These are phyloP conservation scores for Metarhizium anisopliae DNA, from an alignment of 2,329 filamentous ascomycete species.

Conservation along the genomic window DNA sequence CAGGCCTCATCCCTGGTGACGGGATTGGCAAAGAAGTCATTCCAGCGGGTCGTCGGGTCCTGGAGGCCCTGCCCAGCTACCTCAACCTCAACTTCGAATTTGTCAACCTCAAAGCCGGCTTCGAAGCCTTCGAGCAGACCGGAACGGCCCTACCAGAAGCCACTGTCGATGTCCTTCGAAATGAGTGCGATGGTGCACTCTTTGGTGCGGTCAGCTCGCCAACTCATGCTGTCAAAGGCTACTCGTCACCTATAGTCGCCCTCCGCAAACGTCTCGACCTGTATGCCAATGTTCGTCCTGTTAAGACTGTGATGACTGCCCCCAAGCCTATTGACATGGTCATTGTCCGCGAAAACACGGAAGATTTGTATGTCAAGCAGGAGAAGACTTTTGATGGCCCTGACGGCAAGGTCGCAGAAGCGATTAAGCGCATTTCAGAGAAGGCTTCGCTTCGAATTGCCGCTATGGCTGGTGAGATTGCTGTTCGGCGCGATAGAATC, in stretches of 20 bases:
- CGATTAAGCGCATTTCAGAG: slow-evolving; percentile 93
- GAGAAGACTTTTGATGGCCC: slow-evolving; percentile 73
- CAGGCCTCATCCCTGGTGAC: slow-evolving; percentile 93
- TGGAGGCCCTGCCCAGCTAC: slow-evolving; percentile 89
- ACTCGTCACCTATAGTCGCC: slow-evolving; percentile 93
- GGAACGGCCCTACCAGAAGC: slow-evolving; percentile 81
- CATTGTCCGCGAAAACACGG: slow-evolving; percentile 97
- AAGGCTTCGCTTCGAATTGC: slow-evolving; percentile 79
- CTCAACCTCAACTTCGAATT: slow-evolving; percentile 90
- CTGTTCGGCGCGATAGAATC: slow-evolving; percentile 74
- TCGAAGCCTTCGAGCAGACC: slow-evolving; percentile 84
- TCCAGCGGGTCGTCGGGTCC: slow-evolving; percentile 80
- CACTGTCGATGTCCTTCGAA: slow-evolving; percentile 81
- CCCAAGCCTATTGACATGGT: slow-evolving; percentile 80
- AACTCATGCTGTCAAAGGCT: slow-evolving; percentile 81
- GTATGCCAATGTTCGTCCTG: slow-evolving; percentile 94
- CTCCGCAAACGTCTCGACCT: slow-evolving; percentile 91
- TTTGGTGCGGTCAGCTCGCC: slow-evolving; percentile 96
- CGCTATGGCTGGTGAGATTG: slow-evolving; percentile 90
- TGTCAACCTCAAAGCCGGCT: slow-evolving; percentile 85
- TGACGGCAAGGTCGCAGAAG: slow-evolving; percentile 83
- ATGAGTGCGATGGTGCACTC: slow-evolving; percentile 89
- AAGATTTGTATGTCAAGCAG: slow-evolving; percentile 97
- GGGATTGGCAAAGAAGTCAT: slow-evolving; percentile 99
- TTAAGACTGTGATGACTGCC: slow-evolving; percentile 69